These are phyloP conservation scores for Huntiella savannae DNA, from an alignment of 2,329 filamentous ascomycete genomes.

Conservation along the genomic window DNA sequence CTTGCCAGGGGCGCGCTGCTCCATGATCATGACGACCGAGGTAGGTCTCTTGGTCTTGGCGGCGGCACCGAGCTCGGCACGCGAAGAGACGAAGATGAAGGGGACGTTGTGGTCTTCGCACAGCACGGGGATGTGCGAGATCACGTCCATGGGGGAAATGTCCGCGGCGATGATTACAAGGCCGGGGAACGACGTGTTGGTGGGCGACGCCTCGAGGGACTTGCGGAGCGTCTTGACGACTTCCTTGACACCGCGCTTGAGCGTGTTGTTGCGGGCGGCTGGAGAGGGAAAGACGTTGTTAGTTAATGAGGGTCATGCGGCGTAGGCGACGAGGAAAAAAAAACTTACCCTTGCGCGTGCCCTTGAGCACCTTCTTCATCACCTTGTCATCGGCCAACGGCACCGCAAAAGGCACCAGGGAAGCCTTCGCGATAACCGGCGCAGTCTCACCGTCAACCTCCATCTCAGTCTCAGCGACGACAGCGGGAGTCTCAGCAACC, in stretches of 20 bases:
- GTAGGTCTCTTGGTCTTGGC: conserved; percentile 92
- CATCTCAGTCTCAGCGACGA: conserved; percentile 20
- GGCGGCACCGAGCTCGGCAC: conserved; percentile 82
- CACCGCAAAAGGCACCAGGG: conserved; percentile 66
- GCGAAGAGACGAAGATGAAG: conserved; percentile 84
- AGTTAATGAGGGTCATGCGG: conserved; percentile 7
- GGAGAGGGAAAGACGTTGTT: conserved; percentile 14
- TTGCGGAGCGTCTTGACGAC: conserved; percentile 97
- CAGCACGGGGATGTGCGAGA: conserved; percentile 90
- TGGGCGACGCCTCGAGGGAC: conserved; percentile 51
- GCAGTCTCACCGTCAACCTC: conserved; percentile 16
- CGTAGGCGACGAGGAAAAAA: background rate
- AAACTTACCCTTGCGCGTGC: conserved; percentile 33
- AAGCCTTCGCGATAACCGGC: conserved; percentile 27
- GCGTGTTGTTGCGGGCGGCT: conserved; percentile 89
- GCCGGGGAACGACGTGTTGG: conserved; percentile 43
- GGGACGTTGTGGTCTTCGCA: conserved; percentile 97
- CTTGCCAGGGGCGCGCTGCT: conserved; percentile 31
- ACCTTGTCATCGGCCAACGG: conserved; percentile 66
- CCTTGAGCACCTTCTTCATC: conserved; percentile 41
- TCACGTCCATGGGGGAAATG: conserved; percentile 96
- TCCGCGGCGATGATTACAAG: conserved; percentile 89
- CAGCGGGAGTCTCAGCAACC: conserved; percentile 24
- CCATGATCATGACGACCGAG: conserved; percentile 78
- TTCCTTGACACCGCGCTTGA: conserved; percentile 97